A percentile compares a stretch with the other conserved stretches of the same genome.
phyloP scores from a whole-genome alignment of 176 grass and related monocot genomes.

The Hyparrhenia diplandra region DNA sequence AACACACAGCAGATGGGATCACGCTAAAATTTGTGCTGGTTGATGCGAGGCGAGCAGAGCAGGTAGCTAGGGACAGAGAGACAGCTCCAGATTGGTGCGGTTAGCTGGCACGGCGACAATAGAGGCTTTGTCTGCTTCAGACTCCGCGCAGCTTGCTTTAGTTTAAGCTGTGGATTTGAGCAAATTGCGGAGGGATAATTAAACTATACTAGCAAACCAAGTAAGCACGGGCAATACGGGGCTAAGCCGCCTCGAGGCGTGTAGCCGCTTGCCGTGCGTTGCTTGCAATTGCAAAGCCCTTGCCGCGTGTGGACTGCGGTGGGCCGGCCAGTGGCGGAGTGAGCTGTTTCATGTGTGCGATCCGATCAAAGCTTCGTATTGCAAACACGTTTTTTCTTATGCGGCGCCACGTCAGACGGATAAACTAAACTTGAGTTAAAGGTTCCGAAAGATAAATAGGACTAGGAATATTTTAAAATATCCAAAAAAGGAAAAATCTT shows the following conservation, averaged over 20 bases:
- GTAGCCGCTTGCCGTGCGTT: conserved; percentile 27
- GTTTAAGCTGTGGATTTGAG: background rate
- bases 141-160: background rate
- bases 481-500: too few relatives aligned
- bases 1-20: background rate
- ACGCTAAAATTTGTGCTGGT: background rate
- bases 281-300: background rate
- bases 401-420: too few relatives aligned
- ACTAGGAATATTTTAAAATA: too few relatives aligned
- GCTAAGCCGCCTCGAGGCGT: conserved; percentile 16
- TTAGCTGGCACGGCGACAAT: conserved; percentile 23
- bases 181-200: background rate
- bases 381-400: too few relatives aligned
- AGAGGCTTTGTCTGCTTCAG: conserved; percentile 12
- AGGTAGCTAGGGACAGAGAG: conserved; percentile 11
- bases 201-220: too few relatives aligned
- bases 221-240: too few relatives aligned
- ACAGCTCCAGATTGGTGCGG: conserved; percentile 6
- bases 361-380: background rate
- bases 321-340: background rate
- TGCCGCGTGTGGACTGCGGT: conserved; percentile 1
- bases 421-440: too few relatives aligned
- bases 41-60: conserved; percentile 9
- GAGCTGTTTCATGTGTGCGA: background rate
- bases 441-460: too few relatives aligned